Percentiles rank a stretch among this genome's conserved stretches.
Conservation (phyloP, 2,329 filamentous ascomycete species). For the Alternaria brassicae region DNA sequence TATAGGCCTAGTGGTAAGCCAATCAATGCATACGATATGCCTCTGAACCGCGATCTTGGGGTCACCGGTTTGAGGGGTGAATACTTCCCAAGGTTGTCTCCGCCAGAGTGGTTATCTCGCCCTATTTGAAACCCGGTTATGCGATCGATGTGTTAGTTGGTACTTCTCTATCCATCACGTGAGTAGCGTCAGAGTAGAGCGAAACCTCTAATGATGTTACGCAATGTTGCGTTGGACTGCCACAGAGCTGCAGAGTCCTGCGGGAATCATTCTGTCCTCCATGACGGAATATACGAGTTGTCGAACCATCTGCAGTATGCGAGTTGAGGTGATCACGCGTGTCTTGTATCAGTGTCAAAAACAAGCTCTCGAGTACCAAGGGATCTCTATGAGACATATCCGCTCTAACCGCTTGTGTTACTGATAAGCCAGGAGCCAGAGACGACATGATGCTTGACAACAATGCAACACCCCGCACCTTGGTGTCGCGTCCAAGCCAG, state of each 20-base stretch:
- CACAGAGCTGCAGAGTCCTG: slow-evolving; percentile 15
- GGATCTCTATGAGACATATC: neutral
- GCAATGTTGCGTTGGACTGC: neutral
- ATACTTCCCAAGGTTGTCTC: neutral
- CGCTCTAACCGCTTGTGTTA: neutral
- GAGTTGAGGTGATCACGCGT: slow-evolving; percentile 12
- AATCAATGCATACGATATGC: slow-evolving; percentile 27
- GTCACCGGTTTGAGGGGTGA: slow-evolving; percentile 20
- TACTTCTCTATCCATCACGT: neutral
- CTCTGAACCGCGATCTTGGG: slow-evolving; percentile 35
- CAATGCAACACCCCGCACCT: slow-evolving; percentile 5
- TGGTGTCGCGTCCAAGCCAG: neutral
- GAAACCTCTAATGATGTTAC: slow-evolving; percentile 1
- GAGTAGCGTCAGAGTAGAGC: neutral
- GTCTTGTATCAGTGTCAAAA: slow-evolving; percentile 6
- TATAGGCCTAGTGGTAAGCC: slow-evolving; percentile 30
- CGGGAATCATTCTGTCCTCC: slow-evolving; percentile 8
- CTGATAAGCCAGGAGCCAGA: neutral
- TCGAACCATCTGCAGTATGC: slow-evolving; percentile 12
- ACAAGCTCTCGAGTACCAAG: slow-evolving; percentile 9
- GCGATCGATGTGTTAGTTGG: neutral
- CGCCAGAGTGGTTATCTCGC: neutral
- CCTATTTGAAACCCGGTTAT: slow-evolving; percentile 3
- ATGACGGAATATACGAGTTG: neutral
- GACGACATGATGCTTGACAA: neutral